Percentiles rank a stretch among this genome's conserved stretches.
Evolutionary conservation across 2,329 filamentous ascomycete species (phyloP).

Genomic region (Fusarium newnesense): DNA sequence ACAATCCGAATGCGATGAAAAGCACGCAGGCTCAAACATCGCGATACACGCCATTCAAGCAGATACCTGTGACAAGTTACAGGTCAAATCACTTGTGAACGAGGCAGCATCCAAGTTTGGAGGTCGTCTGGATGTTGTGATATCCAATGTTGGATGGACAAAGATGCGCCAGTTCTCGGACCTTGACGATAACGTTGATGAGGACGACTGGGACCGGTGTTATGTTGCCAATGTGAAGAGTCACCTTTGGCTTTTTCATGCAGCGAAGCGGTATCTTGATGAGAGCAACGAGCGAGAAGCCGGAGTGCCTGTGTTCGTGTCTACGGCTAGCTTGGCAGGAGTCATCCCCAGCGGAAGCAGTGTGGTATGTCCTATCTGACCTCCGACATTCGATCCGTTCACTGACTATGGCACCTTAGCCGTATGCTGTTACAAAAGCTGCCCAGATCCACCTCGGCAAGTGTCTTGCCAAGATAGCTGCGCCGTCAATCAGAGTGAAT

Average conservation of each 20-base stretch:
- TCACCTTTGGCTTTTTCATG: conserved; percentile 69
- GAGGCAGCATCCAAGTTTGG: conserved; percentile 68
- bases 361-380: conserved; percentile 52
- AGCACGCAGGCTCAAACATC: conserved; percentile 35
- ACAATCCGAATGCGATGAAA: conserved; percentile 38
- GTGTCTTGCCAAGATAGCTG: conserved; percentile 62
- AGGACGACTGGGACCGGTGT: conserved; percentile 68
- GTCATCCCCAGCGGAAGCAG: conserved; percentile 72
- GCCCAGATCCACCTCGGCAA: conserved; percentile 72
- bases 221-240: conserved; percentile 72
- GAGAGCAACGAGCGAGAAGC: conserved; percentile 64
- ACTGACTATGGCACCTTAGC: conserved; percentile 54
- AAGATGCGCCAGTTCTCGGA: conserved; percentile 55
- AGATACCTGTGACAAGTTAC: conserved; percentile 60
- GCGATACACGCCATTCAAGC: conserved; percentile 52
- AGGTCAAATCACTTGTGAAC: conserved; percentile 58
- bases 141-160: conserved; percentile 77
- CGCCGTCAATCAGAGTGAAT: conserved; percentile 68
- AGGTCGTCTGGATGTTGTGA: conserved; percentile 74
- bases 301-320: conserved; percentile 65
- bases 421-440: conserved; percentile 82
- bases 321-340: conserved; percentile 71
- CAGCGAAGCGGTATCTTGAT: conserved; percentile 52
- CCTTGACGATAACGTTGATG: conserved; percentile 63
- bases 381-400: no score